phyloP scores from a whole-genome alignment of 495 filamentous ascomycete species.

The Hyaloscypha hepaticicola region DNA sequence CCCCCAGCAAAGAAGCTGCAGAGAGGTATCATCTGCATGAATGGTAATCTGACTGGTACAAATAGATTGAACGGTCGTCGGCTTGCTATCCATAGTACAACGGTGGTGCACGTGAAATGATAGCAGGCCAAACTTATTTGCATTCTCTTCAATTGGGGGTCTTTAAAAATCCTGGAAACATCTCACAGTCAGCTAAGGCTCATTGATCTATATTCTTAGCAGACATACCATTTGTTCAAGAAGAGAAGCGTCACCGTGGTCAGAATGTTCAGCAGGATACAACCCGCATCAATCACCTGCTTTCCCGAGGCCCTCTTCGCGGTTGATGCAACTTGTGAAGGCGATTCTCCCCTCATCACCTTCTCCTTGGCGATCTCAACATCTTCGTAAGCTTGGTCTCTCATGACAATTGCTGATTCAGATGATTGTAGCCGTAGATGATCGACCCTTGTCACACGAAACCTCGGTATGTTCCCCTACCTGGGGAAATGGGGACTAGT shows the following conservation, averaged over 20 bases:
- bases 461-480: background rate
- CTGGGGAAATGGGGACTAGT: background rate
- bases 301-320: constrained; percentile 6
- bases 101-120: constrained; percentile 41
- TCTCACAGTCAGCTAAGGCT: background rate
- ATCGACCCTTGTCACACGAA: background rate
- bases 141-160: constrained; percentile 30
- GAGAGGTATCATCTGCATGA: constrained; percentile 39
- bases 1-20: constrained; percentile 42
- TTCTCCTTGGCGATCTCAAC: constrained; percentile 23
- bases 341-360: constrained; percentile 10
- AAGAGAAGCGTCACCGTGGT: constrained; percentile 32
- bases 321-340: background rate
- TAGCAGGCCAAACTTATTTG: constrained; percentile 37
- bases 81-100: constrained; percentile 36
- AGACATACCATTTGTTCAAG: constrained; percentile 30
- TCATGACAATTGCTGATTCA: constrained; percentile 2
- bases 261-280: constrained; percentile 29
- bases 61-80: constrained; percentile 38
- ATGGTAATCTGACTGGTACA: constrained; percentile 36
- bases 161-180: constrained; percentile 30
- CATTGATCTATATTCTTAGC: background rate
- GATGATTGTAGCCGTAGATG: background rate
- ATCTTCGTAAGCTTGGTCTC: constrained; percentile 16
- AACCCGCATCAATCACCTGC: constrained; percentile 18